phyloP scores from a whole-genome alignment of 2,329 filamentous ascomycete genomes.

The Alternaria solani region DNA sequence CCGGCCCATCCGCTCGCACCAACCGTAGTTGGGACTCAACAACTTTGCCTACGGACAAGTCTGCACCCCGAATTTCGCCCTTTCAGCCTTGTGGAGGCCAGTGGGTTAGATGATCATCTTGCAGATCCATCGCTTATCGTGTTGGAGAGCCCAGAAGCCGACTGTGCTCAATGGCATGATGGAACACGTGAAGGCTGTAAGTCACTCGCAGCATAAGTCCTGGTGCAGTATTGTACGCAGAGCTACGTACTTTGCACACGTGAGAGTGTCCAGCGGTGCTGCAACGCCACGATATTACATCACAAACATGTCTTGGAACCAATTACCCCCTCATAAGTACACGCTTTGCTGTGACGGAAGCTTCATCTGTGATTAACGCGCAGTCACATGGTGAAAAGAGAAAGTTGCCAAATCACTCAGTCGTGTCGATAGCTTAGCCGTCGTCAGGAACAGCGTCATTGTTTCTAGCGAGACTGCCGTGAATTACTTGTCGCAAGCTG shows the following conservation, averaged over 20 bases:
- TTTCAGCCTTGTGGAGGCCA: conserved; percentile 1
- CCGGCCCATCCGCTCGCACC: conserved; percentile 3
- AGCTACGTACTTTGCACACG: background rate
- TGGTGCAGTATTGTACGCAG: background rate
- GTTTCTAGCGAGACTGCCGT: background rate
- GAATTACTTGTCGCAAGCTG: background rate
- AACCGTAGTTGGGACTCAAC: background rate
- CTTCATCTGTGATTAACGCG: background rate
- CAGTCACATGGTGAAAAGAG: too few relatives aligned
- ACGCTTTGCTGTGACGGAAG: background rate
- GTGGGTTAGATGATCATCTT: conserved; percentile 2
- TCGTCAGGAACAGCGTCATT: background rate
- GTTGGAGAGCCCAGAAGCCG: background rate
- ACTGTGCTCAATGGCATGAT: background rate
- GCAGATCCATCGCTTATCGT: conserved; percentile 9
- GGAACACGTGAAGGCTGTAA: background rate
- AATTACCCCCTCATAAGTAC: background rate
- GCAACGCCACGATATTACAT: too few relatives aligned
- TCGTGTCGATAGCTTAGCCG: background rate
- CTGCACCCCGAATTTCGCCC: background rate
- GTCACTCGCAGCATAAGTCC: background rate
- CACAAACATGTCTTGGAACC: background rate
- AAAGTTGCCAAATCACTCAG: background rate
- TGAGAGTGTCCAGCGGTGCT: background rate
- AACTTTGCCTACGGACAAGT: background rate